phyloP scores from a whole-genome alignment of 805 yeast genomes.

The Hanseniaspora nectarophila region DNA sequence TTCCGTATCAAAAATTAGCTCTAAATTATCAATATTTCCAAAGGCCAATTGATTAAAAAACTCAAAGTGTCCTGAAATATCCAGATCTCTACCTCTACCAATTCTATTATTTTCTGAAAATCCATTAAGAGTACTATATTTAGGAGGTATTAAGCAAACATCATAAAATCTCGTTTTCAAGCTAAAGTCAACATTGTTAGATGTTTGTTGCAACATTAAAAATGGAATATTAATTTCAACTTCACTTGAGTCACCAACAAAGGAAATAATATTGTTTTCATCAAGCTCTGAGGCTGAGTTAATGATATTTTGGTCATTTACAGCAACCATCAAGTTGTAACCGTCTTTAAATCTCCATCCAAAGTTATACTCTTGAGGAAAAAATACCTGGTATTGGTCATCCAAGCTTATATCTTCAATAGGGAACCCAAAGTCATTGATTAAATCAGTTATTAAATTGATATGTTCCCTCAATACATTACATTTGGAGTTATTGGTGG shows the following conservation, averaged over 20 bases:
- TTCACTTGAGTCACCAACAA: conserved; percentile 50
- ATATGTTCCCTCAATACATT: conserved; percentile 76
- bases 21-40: conserved; percentile 56
- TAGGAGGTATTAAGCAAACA: conserved; percentile 62
- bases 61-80: conserved; percentile 52
- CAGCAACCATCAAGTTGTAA: conserved; percentile 57
- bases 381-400: conserved; percentile 40
- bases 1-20: conserved; percentile 53
- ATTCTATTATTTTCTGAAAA: conserved; percentile 52
- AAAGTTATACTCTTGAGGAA: conserved; percentile 40
- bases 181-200: conserved; percentile 40
- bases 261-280: conserved; percentile 64
- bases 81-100: conserved; percentile 57
- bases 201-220: conserved; percentile 39
- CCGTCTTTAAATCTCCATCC: conserved; percentile 41
- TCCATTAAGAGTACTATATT: conserved; percentile 78
- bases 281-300: conserved; percentile 76
- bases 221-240: conserved; percentile 47
- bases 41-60: conserved; percentile 48
- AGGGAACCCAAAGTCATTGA: conserved; percentile 63
- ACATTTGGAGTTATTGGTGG: conserved; percentile 41
- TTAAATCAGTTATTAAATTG: conserved; percentile 55
- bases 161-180: conserved; percentile 49
- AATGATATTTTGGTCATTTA: conserved; percentile 78
- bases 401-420: conserved; percentile 28